Percentiles rank a stretch among this genome's conserved stretches.
Evolutionary conservation across 2,329 filamentous ascomycete genomes (phyloP).

Genomic region (Scedosporium minutisporum): DNA sequence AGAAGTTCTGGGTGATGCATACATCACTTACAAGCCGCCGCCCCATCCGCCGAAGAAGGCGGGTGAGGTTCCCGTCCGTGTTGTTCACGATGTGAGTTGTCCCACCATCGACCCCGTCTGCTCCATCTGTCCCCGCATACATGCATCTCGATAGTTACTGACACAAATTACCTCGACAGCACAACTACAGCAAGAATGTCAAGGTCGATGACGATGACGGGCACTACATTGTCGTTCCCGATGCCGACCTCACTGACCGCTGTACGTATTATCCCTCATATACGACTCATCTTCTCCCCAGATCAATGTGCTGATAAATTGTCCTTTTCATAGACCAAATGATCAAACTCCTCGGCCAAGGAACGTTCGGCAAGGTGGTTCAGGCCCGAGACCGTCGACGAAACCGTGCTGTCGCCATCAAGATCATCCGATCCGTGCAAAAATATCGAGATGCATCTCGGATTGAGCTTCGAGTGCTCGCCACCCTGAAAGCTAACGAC

Average conservation of each 20-base stretch:
- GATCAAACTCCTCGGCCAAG: slow-evolving; percentile 81
- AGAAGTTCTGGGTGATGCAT: slow-evolving; percentile 60
- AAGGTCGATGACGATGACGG: slow-evolving; percentile 95
- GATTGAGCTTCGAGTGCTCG: slow-evolving; percentile 87
- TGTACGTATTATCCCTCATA: slow-evolving; percentile 51
- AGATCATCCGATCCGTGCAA: slow-evolving; percentile 95
- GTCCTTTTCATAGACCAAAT: slow-evolving; percentile 59
- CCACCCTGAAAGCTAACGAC: slow-evolving; percentile 87
- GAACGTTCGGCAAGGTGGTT: slow-evolving; percentile 97
- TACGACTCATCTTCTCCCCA: not conserved
- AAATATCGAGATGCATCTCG: slow-evolving; percentile 95
- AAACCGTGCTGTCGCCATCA: slow-evolving; percentile 78
- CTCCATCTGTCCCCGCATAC: not conserved
- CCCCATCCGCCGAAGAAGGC: slow-evolving; percentile 86
- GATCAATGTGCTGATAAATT: slow-evolving; percentile 10
- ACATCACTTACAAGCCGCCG: slow-evolving; percentile 74
- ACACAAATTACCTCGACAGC: not conserved
- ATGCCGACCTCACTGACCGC: slow-evolving; percentile 76
- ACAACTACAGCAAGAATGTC: slow-evolving; percentile 39
- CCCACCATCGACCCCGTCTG: slow-evolving; percentile 14
- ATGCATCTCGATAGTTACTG: not conserved
- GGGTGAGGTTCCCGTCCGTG: slow-evolving; percentile 59
- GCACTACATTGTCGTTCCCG: slow-evolving; percentile 87
- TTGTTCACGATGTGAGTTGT: slow-evolving; percentile 51
- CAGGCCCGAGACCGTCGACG: slow-evolving; percentile 75